These are phyloP conservation scores for Cystobasidium sp. DNA, from an alignment of 1,284 basidiomycete species.

Conservation along the genomic window DNA sequence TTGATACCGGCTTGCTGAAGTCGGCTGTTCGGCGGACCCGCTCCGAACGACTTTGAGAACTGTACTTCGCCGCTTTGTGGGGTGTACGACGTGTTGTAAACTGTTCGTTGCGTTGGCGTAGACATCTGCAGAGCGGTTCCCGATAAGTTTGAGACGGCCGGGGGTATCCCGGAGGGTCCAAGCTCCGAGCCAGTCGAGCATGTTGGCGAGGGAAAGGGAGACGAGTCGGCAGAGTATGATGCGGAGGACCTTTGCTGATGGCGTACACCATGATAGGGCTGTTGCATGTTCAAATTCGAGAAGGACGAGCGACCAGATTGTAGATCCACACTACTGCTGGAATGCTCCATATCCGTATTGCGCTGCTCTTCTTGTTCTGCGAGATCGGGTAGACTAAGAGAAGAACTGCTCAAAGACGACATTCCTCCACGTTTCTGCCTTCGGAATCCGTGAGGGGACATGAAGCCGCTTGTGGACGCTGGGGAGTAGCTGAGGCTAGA, in stretches of 20 bases:
- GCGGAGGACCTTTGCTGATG: slow-evolving; percentile 6
- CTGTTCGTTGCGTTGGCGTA: slow-evolving; percentile 17
- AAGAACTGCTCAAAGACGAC: slow-evolving; percentile 35
- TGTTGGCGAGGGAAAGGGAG: slow-evolving; percentile 27
- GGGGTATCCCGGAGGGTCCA: neutral
- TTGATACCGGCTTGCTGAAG: slow-evolving; percentile 35
- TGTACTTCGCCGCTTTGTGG: slow-evolving; percentile 10
- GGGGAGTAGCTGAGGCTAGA: too few species aligned
- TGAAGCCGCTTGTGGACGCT: neutral
- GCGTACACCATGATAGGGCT: neutral
- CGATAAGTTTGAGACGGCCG: neutral
- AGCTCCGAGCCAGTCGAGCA: slow-evolving; percentile 22
- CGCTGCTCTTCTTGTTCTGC: slow-evolving; percentile 26
- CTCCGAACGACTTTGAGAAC: neutral
- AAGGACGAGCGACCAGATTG: slow-evolving; percentile 5
- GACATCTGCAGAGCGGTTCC: neutral
- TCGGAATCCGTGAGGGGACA: neutral
- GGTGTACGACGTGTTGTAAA: slow-evolving; percentile 7
- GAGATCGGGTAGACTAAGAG: slow-evolving; percentile 34
- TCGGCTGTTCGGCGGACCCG: neutral
- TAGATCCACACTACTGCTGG: slow-evolving; percentile 16
- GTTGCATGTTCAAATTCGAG: slow-evolving; percentile 8
- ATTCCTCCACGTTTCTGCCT: neutral
- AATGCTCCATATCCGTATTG: neutral
- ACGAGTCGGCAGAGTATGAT: slow-evolving; percentile 7